These are phyloP conservation scores for Brassica nigra DNA, from an alignment of 345 rosid species.

Conservation along the genomic window DNA sequence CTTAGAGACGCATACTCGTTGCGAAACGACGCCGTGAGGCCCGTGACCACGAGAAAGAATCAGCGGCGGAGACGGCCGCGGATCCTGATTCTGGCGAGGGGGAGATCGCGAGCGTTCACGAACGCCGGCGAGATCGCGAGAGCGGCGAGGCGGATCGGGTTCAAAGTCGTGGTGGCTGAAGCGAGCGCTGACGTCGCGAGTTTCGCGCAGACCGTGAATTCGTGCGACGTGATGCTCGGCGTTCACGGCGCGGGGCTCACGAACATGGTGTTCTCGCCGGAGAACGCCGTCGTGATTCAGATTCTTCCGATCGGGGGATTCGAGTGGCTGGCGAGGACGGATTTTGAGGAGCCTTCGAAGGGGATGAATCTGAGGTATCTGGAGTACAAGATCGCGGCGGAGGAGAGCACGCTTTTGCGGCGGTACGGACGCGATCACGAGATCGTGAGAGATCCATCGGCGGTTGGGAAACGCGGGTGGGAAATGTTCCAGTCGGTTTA, in stretches of 20 bases:
- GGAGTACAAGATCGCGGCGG: constrained; percentile 56
- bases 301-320: constrained; percentile 68
- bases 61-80: constrained; percentile 46
- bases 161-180: constrained; percentile 56
- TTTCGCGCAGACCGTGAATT: constrained; percentile 55
- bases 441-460: constrained; percentile 54
- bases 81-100: constrained; percentile 61
- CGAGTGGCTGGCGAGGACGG: constrained; percentile 58
- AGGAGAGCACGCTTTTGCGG: constrained; percentile 62
- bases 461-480: constrained; percentile 62
- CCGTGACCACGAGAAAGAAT: background rate
- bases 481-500: constrained; percentile 53
- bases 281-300: constrained; percentile 70
- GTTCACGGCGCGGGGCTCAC: constrained; percentile 91
- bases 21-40: constrained; percentile 37
- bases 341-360: constrained; percentile 58
- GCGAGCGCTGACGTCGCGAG: constrained; percentile 48
- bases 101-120: constrained; percentile 55
- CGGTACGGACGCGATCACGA: constrained; percentile 58
- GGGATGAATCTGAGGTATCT: constrained; percentile 68
- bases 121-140: constrained; percentile 49
- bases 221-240: constrained; percentile 81
- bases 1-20: constrained; percentile 56
- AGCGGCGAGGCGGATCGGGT: constrained; percentile 53
- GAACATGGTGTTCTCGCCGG: constrained; percentile 79